A percentile compares a stretch with the other conserved stretches of the same genome.
Conservation (phyloP, 2,329 filamentous ascomycete genomes). For the Lachnellula arida region DNA sequence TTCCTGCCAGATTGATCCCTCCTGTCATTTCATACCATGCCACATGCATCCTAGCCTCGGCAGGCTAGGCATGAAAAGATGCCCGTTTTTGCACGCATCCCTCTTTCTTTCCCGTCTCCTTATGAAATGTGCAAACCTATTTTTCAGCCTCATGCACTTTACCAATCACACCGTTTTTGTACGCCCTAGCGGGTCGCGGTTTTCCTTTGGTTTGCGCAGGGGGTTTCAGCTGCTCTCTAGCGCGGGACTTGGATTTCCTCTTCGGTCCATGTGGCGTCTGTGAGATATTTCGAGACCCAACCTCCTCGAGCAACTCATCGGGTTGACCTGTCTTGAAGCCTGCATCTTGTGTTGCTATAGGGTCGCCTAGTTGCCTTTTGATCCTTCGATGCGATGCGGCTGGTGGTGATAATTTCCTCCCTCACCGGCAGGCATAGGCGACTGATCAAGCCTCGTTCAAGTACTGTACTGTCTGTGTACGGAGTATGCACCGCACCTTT, state of each 20-base stretch:
- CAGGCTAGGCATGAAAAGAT: no score
- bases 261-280: background rate
- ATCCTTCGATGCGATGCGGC: background rate
- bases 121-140: no score
- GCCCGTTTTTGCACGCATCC: no score
- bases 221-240: background rate
- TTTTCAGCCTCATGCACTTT: no score
- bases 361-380: background rate
- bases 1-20: no score
- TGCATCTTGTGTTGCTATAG: background rate
- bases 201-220: background rate
- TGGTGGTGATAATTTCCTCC: background rate
- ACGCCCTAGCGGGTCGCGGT: background rate
- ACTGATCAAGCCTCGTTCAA: background rate
- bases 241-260: background rate
- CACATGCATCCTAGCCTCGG: no score
- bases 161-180: background rate
- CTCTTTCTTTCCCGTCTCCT: no score
- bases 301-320: background rate
- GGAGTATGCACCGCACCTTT: background rate
- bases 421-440: background rate
- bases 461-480: background rate
- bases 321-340: background rate
- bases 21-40: no score
- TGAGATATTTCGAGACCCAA: background rate